phyloP scores from a whole-genome alignment of 1,284 basidiomycete species.

The Takashimella tepidaria region DNA sequence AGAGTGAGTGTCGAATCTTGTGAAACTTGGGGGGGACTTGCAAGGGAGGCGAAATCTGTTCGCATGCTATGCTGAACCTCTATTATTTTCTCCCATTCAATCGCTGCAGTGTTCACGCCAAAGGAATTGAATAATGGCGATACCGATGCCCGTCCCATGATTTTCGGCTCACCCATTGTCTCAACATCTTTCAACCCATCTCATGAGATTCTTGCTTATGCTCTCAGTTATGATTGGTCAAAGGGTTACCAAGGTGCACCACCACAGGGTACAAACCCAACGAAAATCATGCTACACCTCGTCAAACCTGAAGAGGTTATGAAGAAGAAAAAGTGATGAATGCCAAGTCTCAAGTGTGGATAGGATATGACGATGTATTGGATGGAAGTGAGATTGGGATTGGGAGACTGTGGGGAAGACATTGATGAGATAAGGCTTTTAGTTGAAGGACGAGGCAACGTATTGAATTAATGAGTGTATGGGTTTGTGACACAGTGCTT shows the following conservation, averaged over 20 bases:
- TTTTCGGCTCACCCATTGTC: slow-evolving; percentile 40
- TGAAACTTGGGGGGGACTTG: no score
- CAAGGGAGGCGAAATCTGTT: no score
- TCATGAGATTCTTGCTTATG: slow-evolving; percentile 84
- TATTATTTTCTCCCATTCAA: background rate
- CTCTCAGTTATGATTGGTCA: slow-evolving; percentile 83
- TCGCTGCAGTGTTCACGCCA: slow-evolving; percentile 31
- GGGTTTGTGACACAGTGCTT: no score
- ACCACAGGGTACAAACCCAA: slow-evolving; percentile 59
- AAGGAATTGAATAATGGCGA: slow-evolving; percentile 62
- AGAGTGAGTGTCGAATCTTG: slow-evolving; percentile 61
- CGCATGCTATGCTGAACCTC: background rate
- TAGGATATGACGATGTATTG: no score
- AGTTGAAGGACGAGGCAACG: no score
- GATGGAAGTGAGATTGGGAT: background rate
- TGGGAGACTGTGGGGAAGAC: background rate
- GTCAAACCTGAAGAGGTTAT: slow-evolving; percentile 86
- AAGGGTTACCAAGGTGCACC: slow-evolving; percentile 84
- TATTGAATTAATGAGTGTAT: no score
- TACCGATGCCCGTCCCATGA: slow-evolving; percentile 59
- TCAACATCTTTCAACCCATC: slow-evolving; percentile 76
- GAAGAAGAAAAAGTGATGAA: slow-evolving; percentile 38
- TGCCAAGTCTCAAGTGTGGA: no score
- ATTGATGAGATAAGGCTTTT: no score
- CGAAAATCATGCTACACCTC: slow-evolving; percentile 84